phyloP scores from a whole-genome alignment of 768 basidiomycete genomes.

The Suillus americanus region DNA sequence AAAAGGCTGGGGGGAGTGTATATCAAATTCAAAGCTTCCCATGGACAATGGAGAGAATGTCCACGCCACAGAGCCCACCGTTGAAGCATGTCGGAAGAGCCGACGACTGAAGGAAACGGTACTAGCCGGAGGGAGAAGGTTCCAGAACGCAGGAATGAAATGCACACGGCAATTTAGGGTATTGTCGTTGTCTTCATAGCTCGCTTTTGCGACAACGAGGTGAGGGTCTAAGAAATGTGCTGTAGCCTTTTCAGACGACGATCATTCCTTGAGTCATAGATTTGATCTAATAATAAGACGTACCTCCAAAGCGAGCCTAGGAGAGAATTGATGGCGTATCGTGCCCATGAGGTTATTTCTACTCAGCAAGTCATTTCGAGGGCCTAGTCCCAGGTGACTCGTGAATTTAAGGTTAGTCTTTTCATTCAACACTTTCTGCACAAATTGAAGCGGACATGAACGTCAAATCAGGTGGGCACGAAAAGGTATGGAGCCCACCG shows the following conservation, averaged over 20 bases:
- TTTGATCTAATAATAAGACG: constrained; percentile 17
- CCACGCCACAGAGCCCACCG: constrained; percentile 44
- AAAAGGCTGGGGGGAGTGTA: constrained; percentile 44
- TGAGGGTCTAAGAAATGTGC: constrained; percentile 42
- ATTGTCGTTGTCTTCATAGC: constrained; percentile 52
- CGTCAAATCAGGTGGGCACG: constrained; percentile 14
- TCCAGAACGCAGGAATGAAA: constrained; percentile 34
- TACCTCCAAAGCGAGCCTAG: constrained; percentile 53
- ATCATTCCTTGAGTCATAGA: constrained; percentile 10
- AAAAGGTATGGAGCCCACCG: constrained; percentile 34
- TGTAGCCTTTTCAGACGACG: constrained; percentile 32
- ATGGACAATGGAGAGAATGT: constrained; percentile 22
- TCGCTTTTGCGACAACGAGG: constrained; percentile 40
- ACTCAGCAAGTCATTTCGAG: constrained; percentile 16
- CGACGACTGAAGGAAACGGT: constrained; percentile 49
- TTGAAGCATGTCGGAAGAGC: constrained; percentile 48
- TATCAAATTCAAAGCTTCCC: constrained; percentile 38
- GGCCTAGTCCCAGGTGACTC: constrained; percentile 33
- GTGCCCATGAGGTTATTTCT: constrained; percentile 61
- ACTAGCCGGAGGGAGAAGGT: constrained; percentile 37
- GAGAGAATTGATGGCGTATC: constrained; percentile 74
- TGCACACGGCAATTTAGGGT: constrained; percentile 38
- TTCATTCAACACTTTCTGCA: constrained; percentile 48
- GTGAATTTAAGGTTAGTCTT: constrained; percentile 44
- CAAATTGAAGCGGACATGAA: constrained; percentile 16